Percentiles rank a stretch among this genome's conserved stretches.
Conservation (phyloP, 768 basidiomycete species). For the Guyanaporus albipodus region DNA sequence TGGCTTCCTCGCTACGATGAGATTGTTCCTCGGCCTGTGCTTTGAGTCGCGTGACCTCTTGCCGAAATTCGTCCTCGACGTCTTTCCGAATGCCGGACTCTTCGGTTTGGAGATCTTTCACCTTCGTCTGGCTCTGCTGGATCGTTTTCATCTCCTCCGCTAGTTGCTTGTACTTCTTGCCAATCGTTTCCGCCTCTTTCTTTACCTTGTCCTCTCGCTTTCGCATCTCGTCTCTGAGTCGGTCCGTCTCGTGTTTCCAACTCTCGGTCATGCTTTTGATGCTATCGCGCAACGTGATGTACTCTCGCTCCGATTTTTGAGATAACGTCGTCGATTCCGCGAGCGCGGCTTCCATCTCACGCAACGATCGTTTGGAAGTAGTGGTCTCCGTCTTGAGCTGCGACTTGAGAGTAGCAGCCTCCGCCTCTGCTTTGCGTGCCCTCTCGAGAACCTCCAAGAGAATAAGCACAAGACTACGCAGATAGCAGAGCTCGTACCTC, state of each 20-base stretch:
- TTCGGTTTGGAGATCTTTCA: slow-evolving; percentile 49
- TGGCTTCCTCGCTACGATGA: slow-evolving; percentile 53
- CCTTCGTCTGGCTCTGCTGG: slow-evolving; percentile 42
- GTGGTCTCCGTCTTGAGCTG: slow-evolving; percentile 73
- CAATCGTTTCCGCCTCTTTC: slow-evolving; percentile 62
- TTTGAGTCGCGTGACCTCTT: slow-evolving; percentile 53
- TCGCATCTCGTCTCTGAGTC: slow-evolving; percentile 68
- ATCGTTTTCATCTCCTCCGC: slow-evolving; percentile 58
- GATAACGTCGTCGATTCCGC: slow-evolving; percentile 72
- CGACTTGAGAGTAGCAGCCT: slow-evolving; percentile 60
- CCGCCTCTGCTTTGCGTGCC: slow-evolving; percentile 81
- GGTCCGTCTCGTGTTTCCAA: slow-evolving; percentile 72
- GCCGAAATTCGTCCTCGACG: slow-evolving; percentile 57
- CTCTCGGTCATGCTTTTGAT: slow-evolving; percentile 67
- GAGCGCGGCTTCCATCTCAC: slow-evolving; percentile 76
- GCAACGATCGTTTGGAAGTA: slow-evolving; percentile 67
- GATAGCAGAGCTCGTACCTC: slow-evolving; percentile 48
- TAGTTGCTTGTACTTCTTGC: slow-evolving; percentile 64
- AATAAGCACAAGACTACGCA: background rate
- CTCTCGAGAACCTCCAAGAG: slow-evolving; percentile 64
- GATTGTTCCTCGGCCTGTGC: slow-evolving; percentile 50
- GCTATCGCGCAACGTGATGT: slow-evolving; percentile 72
- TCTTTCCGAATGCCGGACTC: slow-evolving; percentile 48
- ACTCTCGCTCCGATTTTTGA: slow-evolving; percentile 81
- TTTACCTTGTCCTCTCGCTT: slow-evolving; percentile 68